These are phyloP conservation scores for Acacia pycnantha DNA, from an alignment of 331 rosid genomes.

Conservation along the genomic window DNA sequence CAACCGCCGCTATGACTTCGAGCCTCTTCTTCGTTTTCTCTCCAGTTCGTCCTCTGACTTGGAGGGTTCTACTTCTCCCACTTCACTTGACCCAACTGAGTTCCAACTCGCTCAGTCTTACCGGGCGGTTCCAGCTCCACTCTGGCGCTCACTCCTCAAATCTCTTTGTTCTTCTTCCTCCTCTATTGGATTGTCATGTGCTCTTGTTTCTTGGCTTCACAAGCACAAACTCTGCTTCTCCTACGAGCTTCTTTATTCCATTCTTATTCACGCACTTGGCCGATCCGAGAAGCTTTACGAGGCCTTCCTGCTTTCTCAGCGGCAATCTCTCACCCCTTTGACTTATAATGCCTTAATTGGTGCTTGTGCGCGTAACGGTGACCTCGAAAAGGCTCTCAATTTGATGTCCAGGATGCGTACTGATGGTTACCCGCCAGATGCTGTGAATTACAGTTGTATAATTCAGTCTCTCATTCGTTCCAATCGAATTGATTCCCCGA, in stretches of 20 bases:
- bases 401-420: conserved; percentile 84
- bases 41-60: conserved; percentile 29
- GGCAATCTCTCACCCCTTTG: conserved; percentile 66
- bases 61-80: conserved; percentile 45
- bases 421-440: conserved; percentile 83
- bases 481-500: conserved; percentile 67
- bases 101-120: conserved; percentile 81
- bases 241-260: conserved; percentile 87
- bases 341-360: conserved; percentile 89
- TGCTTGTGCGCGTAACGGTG: conserved; percentile 90
- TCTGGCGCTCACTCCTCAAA: conserved; percentile 91
- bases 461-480: conserved; percentile 82
- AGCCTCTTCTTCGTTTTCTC: conserved; percentile 83
- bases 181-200: conserved; percentile 66
- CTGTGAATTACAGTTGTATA: conserved; percentile 75
- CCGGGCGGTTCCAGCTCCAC: conserved; percentile 85
- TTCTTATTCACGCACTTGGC: conserved; percentile 94
- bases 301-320: conserved; percentile 86
- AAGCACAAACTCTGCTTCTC: conserved; percentile 96
- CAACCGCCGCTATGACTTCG: conserved; percentile 72
- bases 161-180: conserved; percentile 72
- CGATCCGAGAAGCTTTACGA: conserved; percentile 90
- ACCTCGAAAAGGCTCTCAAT: conserved; percentile 80
- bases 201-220: conserved; percentile 87
- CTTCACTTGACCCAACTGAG: conserved; percentile 69